A percentile compares a stretch with the other conserved stretches of the same genome.
phyloP scores from a whole-genome alignment of 2,329 filamentous ascomycete species.

The Coniochaeta hoffmannii region DNA sequence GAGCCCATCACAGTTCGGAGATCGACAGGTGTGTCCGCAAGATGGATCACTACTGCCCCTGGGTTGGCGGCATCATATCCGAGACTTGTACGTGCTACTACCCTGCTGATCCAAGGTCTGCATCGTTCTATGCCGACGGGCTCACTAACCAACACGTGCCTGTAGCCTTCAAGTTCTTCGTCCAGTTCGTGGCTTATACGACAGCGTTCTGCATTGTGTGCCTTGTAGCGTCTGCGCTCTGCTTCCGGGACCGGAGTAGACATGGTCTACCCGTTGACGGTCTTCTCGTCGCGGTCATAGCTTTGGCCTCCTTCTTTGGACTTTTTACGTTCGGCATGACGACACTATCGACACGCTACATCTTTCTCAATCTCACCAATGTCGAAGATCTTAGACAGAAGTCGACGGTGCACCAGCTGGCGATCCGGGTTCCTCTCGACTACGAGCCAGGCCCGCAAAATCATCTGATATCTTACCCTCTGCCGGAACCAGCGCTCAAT shows the following conservation, averaged over 20 bases:
- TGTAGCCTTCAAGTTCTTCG: slow-evolving; percentile 78
- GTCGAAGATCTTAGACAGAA: slow-evolving; percentile 66
- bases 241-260: slow-evolving; percentile 39
- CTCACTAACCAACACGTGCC: slow-evolving; percentile 5
- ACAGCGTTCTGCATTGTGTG: slow-evolving; percentile 58
- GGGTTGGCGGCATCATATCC: slow-evolving; percentile 87
- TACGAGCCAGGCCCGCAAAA: slow-evolving; percentile 35
- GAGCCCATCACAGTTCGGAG: slow-evolving; percentile 80
- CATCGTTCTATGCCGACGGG: too few species aligned
- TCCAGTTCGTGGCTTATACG: slow-evolving; percentile 76
- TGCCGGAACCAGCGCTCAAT: slow-evolving; percentile 27
- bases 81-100: slow-evolving; percentile 54
- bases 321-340: slow-evolving; percentile 79
- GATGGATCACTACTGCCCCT: slow-evolving; percentile 96
- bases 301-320: slow-evolving; percentile 62
- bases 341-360: slow-evolving; percentile 61
- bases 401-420: slow-evolving; percentile 61
- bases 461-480: slow-evolving; percentile 51
- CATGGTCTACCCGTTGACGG: slow-evolving; percentile 32
- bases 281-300: slow-evolving; percentile 60
- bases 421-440: slow-evolving; percentile 58
- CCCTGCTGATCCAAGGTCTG: slow-evolving; percentile 4
- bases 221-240: slow-evolving; percentile 57
- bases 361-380: slow-evolving; percentile 70
- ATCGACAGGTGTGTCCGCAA: slow-evolving; percentile 74